Conservation (phyloP, 139 green algal species). For the Picochlorum sp. region DNA sequence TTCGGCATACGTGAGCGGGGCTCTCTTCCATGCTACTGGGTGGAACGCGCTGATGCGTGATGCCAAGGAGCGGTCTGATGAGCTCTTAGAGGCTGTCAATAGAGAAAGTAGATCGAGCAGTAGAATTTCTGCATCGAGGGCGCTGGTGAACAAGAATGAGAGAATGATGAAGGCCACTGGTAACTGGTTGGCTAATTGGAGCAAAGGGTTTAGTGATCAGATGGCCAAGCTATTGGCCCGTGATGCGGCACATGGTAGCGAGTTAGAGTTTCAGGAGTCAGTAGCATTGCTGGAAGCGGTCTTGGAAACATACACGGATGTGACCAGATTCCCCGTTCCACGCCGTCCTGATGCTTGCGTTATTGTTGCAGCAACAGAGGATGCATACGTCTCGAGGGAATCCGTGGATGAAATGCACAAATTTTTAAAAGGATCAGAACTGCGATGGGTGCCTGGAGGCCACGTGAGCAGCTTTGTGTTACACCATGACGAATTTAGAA, state of each 20-base stretch:
- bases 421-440: constrained; percentile 51
- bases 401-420: constrained; percentile 36
- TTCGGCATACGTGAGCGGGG: constrained; percentile 64
- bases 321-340: constrained; percentile 60
- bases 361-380: constrained; percentile 61
- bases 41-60: constrained; percentile 31
- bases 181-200: constrained; percentile 6
- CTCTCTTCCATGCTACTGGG: constrained; percentile 48
- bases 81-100: constrained; percentile 15
- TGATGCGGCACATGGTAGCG: constrained; percentile 15
- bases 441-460: constrained; percentile 60
- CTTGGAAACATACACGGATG: constrained; percentile 75
- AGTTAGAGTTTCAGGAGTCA: not conserved
- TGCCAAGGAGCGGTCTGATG: constrained; percentile 8
- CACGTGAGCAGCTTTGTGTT: constrained; percentile 72
- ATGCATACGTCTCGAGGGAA: constrained; percentile 57
- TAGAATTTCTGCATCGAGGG: not conserved
- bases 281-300: constrained; percentile 41
- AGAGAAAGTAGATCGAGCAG: constrained; percentile 3
- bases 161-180: not conserved
- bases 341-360: constrained; percentile 56
- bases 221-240: constrained; percentile 9
- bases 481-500: constrained; percentile 49
- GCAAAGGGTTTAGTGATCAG: not conserved
- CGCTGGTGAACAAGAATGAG: not conserved